phyloP scores from a whole-genome alignment of 441 rosid genomes.

The Geranium incanum region DNA sequence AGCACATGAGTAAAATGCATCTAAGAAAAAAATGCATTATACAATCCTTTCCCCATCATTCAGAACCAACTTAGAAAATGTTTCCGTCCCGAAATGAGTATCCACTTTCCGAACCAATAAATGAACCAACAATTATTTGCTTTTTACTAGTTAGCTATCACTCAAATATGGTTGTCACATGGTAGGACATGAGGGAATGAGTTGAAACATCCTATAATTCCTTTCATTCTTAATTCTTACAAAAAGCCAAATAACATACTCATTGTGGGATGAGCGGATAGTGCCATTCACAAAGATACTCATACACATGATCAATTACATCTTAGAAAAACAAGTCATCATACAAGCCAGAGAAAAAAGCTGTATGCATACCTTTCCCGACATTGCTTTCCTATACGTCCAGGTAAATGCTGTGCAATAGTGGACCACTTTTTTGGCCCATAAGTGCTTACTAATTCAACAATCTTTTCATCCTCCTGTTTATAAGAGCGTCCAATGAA shows the following conservation, averaged over 20 bases:
- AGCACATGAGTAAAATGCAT: no score
- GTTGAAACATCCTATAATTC: not conserved
- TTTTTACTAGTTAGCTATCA: not conserved
- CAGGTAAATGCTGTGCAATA: constrained; percentile 86
- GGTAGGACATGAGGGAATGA: not conserved
- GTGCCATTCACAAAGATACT: not conserved
- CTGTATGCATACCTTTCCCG: constrained; percentile 63
- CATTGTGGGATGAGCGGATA: not conserved
- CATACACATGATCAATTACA: not conserved
- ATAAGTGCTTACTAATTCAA: constrained; percentile 63
- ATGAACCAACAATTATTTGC: not conserved
- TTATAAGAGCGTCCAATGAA: constrained; percentile 2
- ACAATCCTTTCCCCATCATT: no score
- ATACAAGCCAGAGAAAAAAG: constrained; percentile 10
- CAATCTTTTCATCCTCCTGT: constrained; percentile 85
- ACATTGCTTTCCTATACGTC: constrained; percentile 98
- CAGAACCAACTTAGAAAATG: no score
- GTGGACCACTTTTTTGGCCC: constrained; percentile 99
- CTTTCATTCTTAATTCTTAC: not conserved
- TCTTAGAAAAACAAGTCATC: not conserved
- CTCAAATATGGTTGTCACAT: not conserved
- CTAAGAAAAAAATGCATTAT: no score
- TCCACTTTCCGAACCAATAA: not conserved
- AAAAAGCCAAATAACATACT: not conserved
- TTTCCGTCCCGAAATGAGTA: not conserved